Base-by-base conservation (phyloP, 192 early-diverging fungal genomes). In the Allomyces macrogynus region DNA sequence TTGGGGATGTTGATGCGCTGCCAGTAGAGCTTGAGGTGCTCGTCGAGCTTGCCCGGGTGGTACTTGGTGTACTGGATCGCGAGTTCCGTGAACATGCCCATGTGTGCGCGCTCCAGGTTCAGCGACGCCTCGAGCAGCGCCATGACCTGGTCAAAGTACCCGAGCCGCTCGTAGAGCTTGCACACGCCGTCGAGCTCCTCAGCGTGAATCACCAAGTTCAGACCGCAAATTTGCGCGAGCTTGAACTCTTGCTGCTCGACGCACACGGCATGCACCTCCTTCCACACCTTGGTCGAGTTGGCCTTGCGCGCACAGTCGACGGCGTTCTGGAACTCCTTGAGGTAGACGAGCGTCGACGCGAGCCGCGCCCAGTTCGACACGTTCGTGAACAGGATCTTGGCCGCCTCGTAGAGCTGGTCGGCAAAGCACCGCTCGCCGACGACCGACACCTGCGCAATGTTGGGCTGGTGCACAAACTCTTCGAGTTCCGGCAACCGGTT, bases 61-160 rank as follows among this genome's bases (percentile, higher is more conserved):
- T 99, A 95, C 73, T 93, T 96, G 71, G 90, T 87, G 78, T 99
- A 99, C 68, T 96, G 76, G 64, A 99, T 90, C 8, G 93, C 93
- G 57, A 99, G 78, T 78, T 99, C 96, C 0, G 96, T 99, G 71
- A 99, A 99, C 96, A 99, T 99, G 63, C 96, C 96, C 96, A 99
- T 99, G 70, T 99, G 96, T 10, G 96, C 96, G 64, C 96, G 85
- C 77, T 99, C 96, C 65, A 99, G 74, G 18, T 92, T 92, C 20
- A 97, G 73, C 65, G 94, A 93, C 57, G 89, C 85, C 81, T 99
- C 94, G 40, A 99, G 76, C 63, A 99, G 72, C 24, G 78, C 70
- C 67, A 95, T 90, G 49, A 95, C 75, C 81, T 97, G 92, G 60
- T 91, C 87, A 69, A 95, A 88, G 75, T 89, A 81, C 43, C 96